Conservation (phyloP, 2,329 filamentous ascomycete species). For the Chaetoscypha palmicola region DNA sequence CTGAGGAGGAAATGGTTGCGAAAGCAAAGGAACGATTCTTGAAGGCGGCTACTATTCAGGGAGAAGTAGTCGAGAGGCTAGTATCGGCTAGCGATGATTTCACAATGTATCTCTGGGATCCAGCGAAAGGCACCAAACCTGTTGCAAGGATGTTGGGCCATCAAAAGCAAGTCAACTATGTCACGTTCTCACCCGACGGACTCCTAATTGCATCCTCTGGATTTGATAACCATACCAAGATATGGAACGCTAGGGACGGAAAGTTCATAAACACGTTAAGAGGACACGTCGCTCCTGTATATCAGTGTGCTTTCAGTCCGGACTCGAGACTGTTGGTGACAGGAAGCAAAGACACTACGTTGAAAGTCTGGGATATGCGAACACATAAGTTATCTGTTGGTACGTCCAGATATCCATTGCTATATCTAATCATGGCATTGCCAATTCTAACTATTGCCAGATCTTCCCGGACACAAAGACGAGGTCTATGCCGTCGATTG, state of each 20-base stretch:
- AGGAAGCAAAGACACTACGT: conserved; percentile 63
- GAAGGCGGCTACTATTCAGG: conserved; percentile 70
- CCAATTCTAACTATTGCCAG: conserved; percentile 35
- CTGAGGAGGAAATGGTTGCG: conserved; percentile 61
- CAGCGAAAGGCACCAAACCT: conserved; percentile 69
- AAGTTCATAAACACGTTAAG: conserved; percentile 82
- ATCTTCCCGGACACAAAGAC: conserved; percentile 84
- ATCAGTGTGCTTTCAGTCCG: conserved; percentile 86
- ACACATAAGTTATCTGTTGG: conserved; percentile 66
- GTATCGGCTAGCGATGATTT: conserved; percentile 93
- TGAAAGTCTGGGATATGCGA: conserved; percentile 78
- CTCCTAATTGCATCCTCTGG: conserved; percentile 77
- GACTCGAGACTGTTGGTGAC: conserved; percentile 87
- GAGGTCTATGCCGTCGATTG: conserved; percentile 94
- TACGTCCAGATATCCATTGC: conserved; percentile 14
- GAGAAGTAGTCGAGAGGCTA: conserved; percentile 72
- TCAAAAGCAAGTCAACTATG: conserved; percentile 94
- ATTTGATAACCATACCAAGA: conserved; percentile 92
- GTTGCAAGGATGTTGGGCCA: conserved; percentile 86
- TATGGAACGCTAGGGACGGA: conserved; percentile 72
- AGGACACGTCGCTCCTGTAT: conserved; percentile 86
- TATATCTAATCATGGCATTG: background rate
- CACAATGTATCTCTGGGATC: conserved; percentile 94
- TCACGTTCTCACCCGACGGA: conserved; percentile 88
- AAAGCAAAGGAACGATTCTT: conserved; percentile 80